Conservation (phyloP, 164 flowering plant genomes). For the Magnolia sinica region DNA sequence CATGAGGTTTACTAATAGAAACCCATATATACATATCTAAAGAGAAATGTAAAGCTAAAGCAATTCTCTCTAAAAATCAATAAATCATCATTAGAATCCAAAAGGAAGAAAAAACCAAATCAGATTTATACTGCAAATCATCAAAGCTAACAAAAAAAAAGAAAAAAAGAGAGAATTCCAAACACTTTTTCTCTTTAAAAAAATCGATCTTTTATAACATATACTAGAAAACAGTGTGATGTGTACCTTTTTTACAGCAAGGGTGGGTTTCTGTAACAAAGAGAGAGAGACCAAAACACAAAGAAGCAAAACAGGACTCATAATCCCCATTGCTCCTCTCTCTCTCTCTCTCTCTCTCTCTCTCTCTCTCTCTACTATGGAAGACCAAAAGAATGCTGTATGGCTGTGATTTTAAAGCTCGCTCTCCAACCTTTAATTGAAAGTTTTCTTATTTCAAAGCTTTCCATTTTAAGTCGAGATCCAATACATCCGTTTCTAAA, state of each 20-base stretch:
- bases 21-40: too few species aligned
- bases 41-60: too few species aligned
- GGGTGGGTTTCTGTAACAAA: conserved; percentile 19
- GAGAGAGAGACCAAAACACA: conserved; percentile 6
- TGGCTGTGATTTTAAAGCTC: neutral
- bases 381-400: too few species aligned
- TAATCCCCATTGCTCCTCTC: neutral
- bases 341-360: too few species aligned
- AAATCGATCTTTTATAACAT: too few species aligned
- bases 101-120: neutral
- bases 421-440: neutral
- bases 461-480: too few species aligned
- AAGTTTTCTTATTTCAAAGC: too few species aligned
- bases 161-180: neutral
- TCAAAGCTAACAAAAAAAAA: neutral
- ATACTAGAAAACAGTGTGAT: neutral
- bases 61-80: too few species aligned
- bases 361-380: neutral
- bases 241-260: conserved; percentile 26
- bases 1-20: too few species aligned
- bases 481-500: too few species aligned
- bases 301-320: neutral
- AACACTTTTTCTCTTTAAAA: too few species aligned
- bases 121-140: neutral
- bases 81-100: too few species aligned